phyloP scores from a whole-genome alignment of 1,139 yeast genomes.

The Pichia sp. region DNA sequence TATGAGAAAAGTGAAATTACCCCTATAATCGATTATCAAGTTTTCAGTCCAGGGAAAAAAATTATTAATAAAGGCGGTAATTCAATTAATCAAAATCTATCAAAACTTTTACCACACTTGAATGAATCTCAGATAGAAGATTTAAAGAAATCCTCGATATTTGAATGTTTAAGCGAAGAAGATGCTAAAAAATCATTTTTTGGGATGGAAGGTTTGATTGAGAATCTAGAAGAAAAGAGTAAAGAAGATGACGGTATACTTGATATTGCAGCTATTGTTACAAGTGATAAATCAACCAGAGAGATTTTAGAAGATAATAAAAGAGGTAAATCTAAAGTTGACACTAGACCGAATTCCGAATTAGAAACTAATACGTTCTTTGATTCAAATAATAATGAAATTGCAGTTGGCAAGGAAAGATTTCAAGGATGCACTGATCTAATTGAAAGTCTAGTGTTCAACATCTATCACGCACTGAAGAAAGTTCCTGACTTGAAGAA shows the following conservation, averaged over 20 bases:
- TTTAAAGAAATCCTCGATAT: constrained; percentile 67
- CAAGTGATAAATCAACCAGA: constrained; percentile 58
- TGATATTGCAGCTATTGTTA: constrained; percentile 86
- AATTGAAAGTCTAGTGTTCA: constrained; percentile 45
- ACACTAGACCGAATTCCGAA: constrained; percentile 45
- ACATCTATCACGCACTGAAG: constrained; percentile 46
- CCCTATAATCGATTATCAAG: constrained; percentile 67
- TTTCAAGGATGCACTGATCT: constrained; percentile 68
- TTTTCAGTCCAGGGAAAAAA: constrained; percentile 35
- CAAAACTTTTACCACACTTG: constrained; percentile 51
- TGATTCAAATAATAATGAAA: constrained; percentile 47
- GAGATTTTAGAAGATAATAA: constrained; percentile 56
- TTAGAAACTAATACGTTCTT: constrained; percentile 59
- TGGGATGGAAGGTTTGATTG: constrained; percentile 42
- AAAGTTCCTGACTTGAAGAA: constrained; percentile 60
- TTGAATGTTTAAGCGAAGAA: constrained; percentile 67
- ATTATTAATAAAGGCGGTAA: constrained; percentile 56
- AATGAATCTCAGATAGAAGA: constrained; percentile 56
- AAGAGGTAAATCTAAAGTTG: constrained; percentile 29
- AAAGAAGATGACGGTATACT: constrained; percentile 61
- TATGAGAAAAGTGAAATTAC: constrained; percentile 64
- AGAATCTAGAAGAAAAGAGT: constrained; percentile 32
- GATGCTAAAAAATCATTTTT: constrained; percentile 53
- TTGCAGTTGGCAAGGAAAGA: constrained; percentile 76
- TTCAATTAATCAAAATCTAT: constrained; percentile 48